Conservation (phyloP, 768 basidiomycete species). For the Xerocomus spinulosus region DNA sequence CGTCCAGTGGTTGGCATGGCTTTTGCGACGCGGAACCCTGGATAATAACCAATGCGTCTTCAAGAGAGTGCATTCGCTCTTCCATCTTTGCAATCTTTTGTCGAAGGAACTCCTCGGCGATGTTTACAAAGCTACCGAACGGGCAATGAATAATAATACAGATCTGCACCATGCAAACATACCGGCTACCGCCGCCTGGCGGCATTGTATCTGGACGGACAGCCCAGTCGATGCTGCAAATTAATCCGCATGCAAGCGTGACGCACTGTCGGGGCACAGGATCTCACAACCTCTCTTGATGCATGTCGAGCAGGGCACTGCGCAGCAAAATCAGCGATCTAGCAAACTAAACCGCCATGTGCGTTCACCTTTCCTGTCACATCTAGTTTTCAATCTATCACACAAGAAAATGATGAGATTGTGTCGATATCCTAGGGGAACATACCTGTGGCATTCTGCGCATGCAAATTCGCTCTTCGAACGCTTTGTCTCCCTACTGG, state of each 20-base stretch:
- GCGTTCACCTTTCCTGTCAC: conserved; percentile 21
- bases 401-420: neutral
- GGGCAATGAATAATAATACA: neutral
- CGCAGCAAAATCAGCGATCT: conserved; percentile 1
- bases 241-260: neutral
- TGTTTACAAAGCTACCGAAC: conserved; percentile 42
- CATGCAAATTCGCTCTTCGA: conserved; percentile 28
- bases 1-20: conserved; percentile 41
- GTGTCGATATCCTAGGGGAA: neutral
- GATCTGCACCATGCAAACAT: conserved; percentile 11
- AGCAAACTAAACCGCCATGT: neutral
- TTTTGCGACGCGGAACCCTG: conserved; percentile 37
- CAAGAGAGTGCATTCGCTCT: conserved; percentile 48
- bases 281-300: conserved; percentile 45
- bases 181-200: conserved; percentile 53
- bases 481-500: conserved; percentile 21
- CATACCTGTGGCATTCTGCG: conserved; percentile 30
- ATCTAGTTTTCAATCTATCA: conserved; percentile 27
- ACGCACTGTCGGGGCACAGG: conserved; percentile 49
- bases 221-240: neutral
- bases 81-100: conserved; percentile 43
- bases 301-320: conserved; percentile 39
- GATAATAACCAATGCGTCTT: conserved; percentile 50
- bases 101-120: conserved; percentile 51
- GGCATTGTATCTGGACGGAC: conserved; percentile 46